Evolutionary conservation across 257 asterid species (phyloP).

Genomic region (Ajuga chamaepitys): DNA sequence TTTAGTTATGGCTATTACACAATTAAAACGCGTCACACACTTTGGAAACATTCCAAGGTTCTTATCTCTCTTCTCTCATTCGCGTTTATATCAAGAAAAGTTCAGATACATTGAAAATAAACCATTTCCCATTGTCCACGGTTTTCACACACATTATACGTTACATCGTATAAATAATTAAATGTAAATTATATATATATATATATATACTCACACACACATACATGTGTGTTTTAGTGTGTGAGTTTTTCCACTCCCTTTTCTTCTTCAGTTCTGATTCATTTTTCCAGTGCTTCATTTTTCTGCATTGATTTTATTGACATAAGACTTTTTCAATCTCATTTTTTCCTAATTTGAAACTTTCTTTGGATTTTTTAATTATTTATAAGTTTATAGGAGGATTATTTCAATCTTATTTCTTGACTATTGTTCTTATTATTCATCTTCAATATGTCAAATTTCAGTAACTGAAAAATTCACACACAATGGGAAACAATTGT

Average conservation of each 20-base stretch:
- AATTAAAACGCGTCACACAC: constrained; percentile 19
- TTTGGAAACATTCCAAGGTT: constrained; percentile 19
- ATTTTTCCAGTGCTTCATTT: background rate
- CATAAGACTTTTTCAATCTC: background rate
- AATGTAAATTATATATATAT: too few relatives aligned
- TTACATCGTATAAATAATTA: background rate
- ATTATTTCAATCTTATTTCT: too few relatives aligned
- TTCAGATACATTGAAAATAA: constrained; percentile 10
- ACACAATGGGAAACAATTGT: constrained; percentile 33
- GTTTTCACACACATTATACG: constrained; percentile 4
- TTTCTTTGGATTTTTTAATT: too few relatives aligned
- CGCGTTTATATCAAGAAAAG: constrained; percentile 12
- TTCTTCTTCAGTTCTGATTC: background rate
- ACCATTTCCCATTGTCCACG: background rate
- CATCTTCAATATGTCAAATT: too few relatives aligned
- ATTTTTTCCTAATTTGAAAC: background rate
- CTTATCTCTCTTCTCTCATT: constrained; percentile 30
- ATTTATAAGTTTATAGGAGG: too few relatives aligned
- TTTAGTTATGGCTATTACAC: background rate
- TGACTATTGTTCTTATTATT: too few relatives aligned
- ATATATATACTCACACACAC: background rate
- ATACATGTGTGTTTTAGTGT: background rate
- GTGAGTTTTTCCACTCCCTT: too few relatives aligned
- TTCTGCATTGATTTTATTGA: background rate
- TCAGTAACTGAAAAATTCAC: too few relatives aligned